These are phyloP conservation scores for Blastocladiella emersonii DNA, from an alignment of 371 early-diverging fungal species.

Conservation along the genomic window DNA sequence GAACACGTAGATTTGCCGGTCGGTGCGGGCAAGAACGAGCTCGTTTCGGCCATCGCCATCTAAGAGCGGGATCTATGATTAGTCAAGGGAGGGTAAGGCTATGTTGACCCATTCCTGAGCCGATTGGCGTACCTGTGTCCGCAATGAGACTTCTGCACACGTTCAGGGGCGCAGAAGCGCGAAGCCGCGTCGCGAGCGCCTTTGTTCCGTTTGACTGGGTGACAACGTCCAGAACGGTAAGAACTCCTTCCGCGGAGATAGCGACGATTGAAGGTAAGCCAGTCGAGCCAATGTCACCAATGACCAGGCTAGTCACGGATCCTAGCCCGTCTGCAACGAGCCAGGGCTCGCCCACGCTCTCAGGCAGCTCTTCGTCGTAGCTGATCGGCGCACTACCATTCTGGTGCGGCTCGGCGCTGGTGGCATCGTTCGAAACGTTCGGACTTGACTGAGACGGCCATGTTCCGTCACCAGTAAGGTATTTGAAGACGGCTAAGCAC, in stretches of 20 bases:
- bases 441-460: constrained; percentile 47
- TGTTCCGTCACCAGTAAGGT: constrained; percentile 18
- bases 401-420: constrained; percentile 14
- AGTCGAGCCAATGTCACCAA: background rate
- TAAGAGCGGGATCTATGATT: constrained; percentile 7
- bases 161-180: constrained; percentile 60
- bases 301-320: background rate
- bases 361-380: constrained; percentile 3
- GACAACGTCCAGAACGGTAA: background rate
- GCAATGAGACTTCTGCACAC: constrained; percentile 60
- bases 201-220: background rate
- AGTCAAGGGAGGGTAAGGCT: too few relatives aligned
- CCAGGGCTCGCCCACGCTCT: background rate
- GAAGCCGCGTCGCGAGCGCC: constrained; percentile 12
- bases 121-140: constrained; percentile 48
- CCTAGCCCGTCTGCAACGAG: background rate
- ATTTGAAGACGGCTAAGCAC: constrained; percentile 64
- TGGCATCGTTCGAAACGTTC: constrained; percentile 30
- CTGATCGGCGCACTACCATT: background rate
- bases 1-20: constrained; percentile 22
- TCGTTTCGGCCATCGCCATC: constrained; percentile 63
- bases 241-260: background rate
- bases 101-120: too few relatives aligned
- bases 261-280: background rate
- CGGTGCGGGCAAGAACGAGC: constrained; percentile 61